These are phyloP conservation scores for Neofusicoccum ribis DNA, from an alignment of 2,329 filamentous ascomycete species.

Conservation along the genomic window DNA sequence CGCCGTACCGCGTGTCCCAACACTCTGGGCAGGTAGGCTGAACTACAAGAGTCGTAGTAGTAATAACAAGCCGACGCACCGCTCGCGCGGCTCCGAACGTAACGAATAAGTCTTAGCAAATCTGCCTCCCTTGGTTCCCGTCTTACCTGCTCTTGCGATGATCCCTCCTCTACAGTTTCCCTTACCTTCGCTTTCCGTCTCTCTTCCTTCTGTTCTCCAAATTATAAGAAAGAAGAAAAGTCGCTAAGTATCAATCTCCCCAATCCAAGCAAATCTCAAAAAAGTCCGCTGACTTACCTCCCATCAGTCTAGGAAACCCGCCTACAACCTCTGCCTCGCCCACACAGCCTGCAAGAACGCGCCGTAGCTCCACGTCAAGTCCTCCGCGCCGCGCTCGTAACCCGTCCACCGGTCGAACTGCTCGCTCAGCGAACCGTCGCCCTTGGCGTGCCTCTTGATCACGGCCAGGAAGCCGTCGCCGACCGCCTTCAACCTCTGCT, in stretches of 20 bases:
- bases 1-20: too few relatives aligned
- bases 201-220: background rate
- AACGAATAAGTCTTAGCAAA: too few relatives aligned
- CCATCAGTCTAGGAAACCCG: background rate
- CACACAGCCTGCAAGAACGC: slow-evolving; percentile 43
- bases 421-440: slow-evolving; percentile 44
- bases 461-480: slow-evolving; percentile 46
- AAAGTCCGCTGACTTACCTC: background rate
- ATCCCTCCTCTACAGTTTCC: too few relatives aligned
- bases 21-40: too few relatives aligned
- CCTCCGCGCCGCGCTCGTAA: slow-evolving; percentile 41
- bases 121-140: too few relatives aligned
- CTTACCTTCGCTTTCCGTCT: too few relatives aligned
- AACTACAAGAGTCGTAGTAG: too few relatives aligned
- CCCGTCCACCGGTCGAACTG: slow-evolving; percentile 45
- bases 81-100: too few relatives aligned
- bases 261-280: background rate
- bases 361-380: slow-evolving; percentile 50
- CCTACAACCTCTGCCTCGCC: slow-evolving; percentile 29
- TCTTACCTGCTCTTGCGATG: too few relatives aligned
- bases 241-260: background rate
- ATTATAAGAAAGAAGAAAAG: background rate
- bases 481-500: slow-evolving; percentile 34
- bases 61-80: too few relatives aligned
- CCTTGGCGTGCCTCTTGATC: slow-evolving; percentile 40